Conservation (phyloP, 345 rosid species). For the Hibiscus trionum region DNA sequence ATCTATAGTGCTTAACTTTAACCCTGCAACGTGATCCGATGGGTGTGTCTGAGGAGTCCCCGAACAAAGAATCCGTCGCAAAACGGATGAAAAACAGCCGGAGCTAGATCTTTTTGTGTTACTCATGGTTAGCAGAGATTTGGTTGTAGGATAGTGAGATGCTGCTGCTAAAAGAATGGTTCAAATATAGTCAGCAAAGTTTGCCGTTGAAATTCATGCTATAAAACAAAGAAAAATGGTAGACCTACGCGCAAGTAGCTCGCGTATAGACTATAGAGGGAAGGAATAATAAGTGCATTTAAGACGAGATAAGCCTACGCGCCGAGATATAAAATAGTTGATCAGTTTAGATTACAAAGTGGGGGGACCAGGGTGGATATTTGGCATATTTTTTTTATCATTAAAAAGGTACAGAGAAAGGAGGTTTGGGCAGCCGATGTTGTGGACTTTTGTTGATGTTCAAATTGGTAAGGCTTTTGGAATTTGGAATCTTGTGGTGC, state of each 20-base stretch:
- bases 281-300: background rate
- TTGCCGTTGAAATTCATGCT: slow-evolving; percentile 34
- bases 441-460: background rate
- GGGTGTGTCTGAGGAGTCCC: slow-evolving; percentile 70
- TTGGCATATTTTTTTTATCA: background rate
- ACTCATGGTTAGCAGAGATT: slow-evolving; percentile 21
- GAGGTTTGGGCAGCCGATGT: slow-evolving; percentile 2
- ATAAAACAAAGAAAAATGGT: slow-evolving; percentile 9
- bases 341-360: background rate
- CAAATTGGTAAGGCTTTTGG: background rate
- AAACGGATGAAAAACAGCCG: slow-evolving; percentile 57
- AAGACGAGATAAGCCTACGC: slow-evolving; percentile 2
- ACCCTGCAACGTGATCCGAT: slow-evolving; percentile 23
- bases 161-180: background rate
- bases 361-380: background rate
- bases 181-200: slow-evolving; percentile 7
- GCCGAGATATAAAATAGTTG: background rate
- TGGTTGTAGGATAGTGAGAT: background rate
- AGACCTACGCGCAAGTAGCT: slow-evolving; percentile 5
- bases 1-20: slow-evolving; percentile 12
- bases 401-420: background rate
- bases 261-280: background rate
- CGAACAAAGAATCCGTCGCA: slow-evolving; percentile 62
- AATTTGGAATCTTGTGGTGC: background rate
- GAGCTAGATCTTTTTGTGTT: slow-evolving; percentile 28